Evolutionary conservation across 768 basidiomycete species (phyloP).

Genomic region (Podaxis rugospora): DNA sequence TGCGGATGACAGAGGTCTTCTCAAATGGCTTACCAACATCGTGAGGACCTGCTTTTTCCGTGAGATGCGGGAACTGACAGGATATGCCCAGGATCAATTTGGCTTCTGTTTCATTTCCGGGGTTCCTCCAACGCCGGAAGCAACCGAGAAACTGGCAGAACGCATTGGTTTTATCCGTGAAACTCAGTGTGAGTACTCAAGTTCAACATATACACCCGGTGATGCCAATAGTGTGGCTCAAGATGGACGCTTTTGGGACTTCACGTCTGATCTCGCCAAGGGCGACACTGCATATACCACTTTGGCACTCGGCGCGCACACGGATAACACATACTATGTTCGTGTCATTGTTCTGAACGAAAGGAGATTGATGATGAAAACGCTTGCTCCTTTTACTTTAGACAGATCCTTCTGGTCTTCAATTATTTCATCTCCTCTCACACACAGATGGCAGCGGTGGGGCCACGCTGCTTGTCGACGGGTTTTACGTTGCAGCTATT

Average conservation of each 20-base stretch:
- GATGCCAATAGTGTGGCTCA: background rate
- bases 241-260: slow-evolving; percentile 98
- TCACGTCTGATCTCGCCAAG: slow-evolving; percentile 85
- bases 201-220: background rate
- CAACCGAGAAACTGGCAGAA: slow-evolving; percentile 72
- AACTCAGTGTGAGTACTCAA: slow-evolving; percentile 47
- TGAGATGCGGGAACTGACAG: background rate
- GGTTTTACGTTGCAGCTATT: slow-evolving; percentile 85
- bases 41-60: slow-evolving; percentile 38
- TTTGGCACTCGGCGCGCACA: slow-evolving; percentile 81
- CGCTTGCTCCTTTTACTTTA: slow-evolving; percentile 22
- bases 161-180: slow-evolving; percentile 87
- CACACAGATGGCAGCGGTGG: slow-evolving; percentile 82
- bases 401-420: slow-evolving; percentile 95
- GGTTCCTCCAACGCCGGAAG: slow-evolving; percentile 76
- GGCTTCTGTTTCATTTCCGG: slow-evolving; percentile 87
- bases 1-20: slow-evolving; percentile 58
- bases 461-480: slow-evolving; percentile 89
- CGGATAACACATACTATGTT: slow-evolving; percentile 65
- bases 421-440: slow-evolving; percentile 91
- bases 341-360: slow-evolving; percentile 17
- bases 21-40: slow-evolving; percentile 77
- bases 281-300: slow-evolving; percentile 96
- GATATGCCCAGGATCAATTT: slow-evolving; percentile 58
- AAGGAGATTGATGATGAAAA: background rate